Evolutionary conservation across 192 early-diverging fungal species (phyloP).

Genomic region (Mortierella hygrophila): DNA sequence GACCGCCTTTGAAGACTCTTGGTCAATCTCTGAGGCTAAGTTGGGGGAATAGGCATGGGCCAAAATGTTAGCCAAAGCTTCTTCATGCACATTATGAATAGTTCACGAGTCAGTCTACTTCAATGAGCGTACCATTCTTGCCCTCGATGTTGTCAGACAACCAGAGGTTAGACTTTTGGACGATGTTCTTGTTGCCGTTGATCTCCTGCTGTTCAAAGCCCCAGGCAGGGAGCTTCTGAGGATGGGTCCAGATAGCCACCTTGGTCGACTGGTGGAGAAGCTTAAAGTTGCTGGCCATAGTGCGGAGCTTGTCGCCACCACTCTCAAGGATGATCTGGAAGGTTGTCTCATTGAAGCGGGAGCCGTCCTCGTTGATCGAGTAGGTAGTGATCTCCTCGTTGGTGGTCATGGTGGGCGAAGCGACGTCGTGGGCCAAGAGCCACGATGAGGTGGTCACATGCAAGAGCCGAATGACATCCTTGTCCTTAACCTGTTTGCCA

Average conservation of each 20-base stretch:
- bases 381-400: constrained; percentile 79
- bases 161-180: constrained; percentile 84
- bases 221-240: constrained; percentile 85
- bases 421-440: constrained; percentile 76
- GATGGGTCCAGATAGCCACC: constrained; percentile 84
- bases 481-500: constrained; percentile 67
- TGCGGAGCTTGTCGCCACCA: constrained; percentile 62
- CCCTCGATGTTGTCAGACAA: constrained; percentile 82
- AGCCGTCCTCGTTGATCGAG: constrained; percentile 63
- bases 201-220: constrained; percentile 90
- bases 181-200: constrained; percentile 91
- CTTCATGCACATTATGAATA: constrained; percentile 45
- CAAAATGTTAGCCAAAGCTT: neutral
- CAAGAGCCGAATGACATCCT: constrained; percentile 83
- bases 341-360: constrained; percentile 69
- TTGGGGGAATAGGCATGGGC: constrained; percentile 26
- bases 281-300: constrained; percentile 73
- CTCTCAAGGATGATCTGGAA: constrained; percentile 74
- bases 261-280: constrained; percentile 84
- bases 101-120: neutral
- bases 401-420: constrained; percentile 71
- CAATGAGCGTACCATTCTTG: constrained; percentile 70
- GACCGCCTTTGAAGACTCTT: constrained; percentile 64
- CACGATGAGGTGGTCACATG: constrained; percentile 71
- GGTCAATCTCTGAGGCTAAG: constrained; percentile 60